These are phyloP conservation scores for Penicillium vulpinum DNA, from an alignment of 2,329 filamentous ascomycete species.

Conservation along the genomic window DNA sequence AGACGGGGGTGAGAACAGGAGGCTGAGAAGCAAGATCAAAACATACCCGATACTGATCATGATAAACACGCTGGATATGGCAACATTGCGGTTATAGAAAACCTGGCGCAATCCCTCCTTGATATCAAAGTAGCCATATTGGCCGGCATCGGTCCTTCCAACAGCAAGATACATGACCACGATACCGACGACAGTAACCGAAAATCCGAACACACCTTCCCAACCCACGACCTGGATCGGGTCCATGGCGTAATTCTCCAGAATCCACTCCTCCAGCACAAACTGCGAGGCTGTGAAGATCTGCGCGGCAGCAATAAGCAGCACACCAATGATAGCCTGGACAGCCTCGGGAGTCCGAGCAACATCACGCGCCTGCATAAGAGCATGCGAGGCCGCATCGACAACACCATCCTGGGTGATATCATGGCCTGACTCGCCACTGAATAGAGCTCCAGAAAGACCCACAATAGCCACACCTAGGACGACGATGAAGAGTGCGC, in stretches of 20 bases:
- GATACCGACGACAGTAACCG: constrained; percentile 76
- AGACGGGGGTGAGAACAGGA: constrained; percentile 1
- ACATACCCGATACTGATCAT: constrained; percentile 96
- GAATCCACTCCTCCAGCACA: constrained; percentile 90
- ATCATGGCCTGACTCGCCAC: constrained; percentile 52
- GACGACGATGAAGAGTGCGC: constrained; percentile 82
- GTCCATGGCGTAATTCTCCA: constrained; percentile 75
- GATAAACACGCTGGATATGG: constrained; percentile 78
- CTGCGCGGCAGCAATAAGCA: constrained; percentile 90
- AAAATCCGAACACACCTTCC: constrained; percentile 91
- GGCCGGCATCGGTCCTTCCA: constrained; percentile 71
- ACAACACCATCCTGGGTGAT: constrained; percentile 31
- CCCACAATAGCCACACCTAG: constrained; percentile 86
- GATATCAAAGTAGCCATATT: constrained; percentile 85
- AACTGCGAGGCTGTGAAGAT: constrained; percentile 97
- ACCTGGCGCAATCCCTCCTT: constrained; percentile 82
- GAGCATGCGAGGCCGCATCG: constrained; percentile 39
- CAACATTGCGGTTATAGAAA: constrained; percentile 67
- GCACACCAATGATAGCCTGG: constrained; percentile 75
- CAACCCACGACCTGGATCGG: constrained; percentile 91
- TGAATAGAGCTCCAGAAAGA: constrained; percentile 79
- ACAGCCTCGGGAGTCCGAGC: constrained; percentile 58
- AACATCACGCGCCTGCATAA: constrained; percentile 44
- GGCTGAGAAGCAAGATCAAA: not conserved
- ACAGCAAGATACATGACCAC: constrained; percentile 73